Evolutionary conservation across 2,329 filamentous ascomycete species (phyloP).

Genomic region (Trichoderma oligosporum): DNA sequence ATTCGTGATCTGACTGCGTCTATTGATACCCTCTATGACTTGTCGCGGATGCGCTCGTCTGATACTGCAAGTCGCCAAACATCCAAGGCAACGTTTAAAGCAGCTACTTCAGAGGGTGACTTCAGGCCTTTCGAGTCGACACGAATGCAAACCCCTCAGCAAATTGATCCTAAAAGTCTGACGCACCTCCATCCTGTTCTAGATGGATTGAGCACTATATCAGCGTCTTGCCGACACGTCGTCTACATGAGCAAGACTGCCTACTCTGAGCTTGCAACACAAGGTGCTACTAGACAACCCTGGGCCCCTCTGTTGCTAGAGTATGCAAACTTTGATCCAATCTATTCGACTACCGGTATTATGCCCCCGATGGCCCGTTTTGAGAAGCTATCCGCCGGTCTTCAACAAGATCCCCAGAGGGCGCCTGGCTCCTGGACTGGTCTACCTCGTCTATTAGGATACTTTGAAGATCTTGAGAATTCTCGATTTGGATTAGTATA

Average conservation of each 20-base stretch:
- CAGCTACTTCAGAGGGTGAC: conserved; percentile 39
- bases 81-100: conserved; percentile 32
- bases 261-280: conserved; percentile 45
- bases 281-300: conserved; percentile 40
- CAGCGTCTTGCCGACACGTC: conserved; percentile 42
- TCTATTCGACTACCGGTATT: conserved; percentile 60
- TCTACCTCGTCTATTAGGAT: conserved; percentile 59
- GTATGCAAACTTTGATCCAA: conserved; percentile 62
- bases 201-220: conserved; percentile 27
- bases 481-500: conserved; percentile 73
- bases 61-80: conserved; percentile 33
- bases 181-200: conserved; percentile 46
- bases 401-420: conserved; percentile 52
- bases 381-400: conserved; percentile 57
- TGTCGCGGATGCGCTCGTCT: conserved; percentile 62
- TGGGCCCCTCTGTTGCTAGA: conserved; percentile 64
- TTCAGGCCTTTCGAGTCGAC: conserved; percentile 54
- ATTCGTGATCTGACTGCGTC: conserved; percentile 70
- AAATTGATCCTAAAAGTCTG: conserved; percentile 53
- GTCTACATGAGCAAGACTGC: conserved; percentile 49
- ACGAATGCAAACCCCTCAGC: conserved; percentile 58
- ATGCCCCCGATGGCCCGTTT: conserved; percentile 62
- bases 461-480: conserved; percentile 69
- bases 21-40: conserved; percentile 75
- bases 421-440: conserved; percentile 57